These are phyloP conservation scores for Ilex paraguariensis DNA, from an alignment of 305 asterid genomes.

Conservation along the genomic window DNA sequence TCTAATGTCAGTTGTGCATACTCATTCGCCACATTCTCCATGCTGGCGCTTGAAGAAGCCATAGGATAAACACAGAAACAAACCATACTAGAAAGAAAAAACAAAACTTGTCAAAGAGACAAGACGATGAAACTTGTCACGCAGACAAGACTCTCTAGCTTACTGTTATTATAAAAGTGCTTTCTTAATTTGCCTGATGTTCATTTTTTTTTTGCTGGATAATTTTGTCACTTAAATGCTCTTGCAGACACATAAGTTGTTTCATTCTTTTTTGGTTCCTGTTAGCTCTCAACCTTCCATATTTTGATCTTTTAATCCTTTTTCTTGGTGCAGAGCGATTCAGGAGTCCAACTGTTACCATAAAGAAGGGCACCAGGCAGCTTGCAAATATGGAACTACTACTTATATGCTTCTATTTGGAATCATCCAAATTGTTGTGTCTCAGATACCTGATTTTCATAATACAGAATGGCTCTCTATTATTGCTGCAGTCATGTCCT, in stretches of 20 bases:
- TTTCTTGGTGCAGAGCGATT: constrained; percentile 55
- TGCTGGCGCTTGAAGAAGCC: too few relatives aligned
- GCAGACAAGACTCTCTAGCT: too few relatives aligned
- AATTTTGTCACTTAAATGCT: neutral
- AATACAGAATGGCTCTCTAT: constrained; percentile 66
- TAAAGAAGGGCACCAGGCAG: constrained; percentile 46
- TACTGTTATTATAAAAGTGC: too few relatives aligned
- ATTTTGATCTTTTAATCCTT: neutral
- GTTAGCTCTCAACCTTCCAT: neutral
- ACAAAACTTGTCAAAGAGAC: too few relatives aligned
- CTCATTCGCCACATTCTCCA: too few relatives aligned
- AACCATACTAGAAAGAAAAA: too few relatives aligned
- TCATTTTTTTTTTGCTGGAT: too few relatives aligned
- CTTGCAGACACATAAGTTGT: too few relatives aligned
- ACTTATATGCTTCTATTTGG: constrained; percentile 63
- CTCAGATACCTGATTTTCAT: constrained; percentile 72
- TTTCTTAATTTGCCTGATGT: neutral
- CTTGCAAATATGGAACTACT: constrained; percentile 39
- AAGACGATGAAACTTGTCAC: too few relatives aligned
- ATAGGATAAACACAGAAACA: too few relatives aligned
- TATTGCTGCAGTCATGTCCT: constrained; percentile 70
- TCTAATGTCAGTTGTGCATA: too few relatives aligned
- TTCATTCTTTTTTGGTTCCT: too few relatives aligned
- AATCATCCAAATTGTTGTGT: constrained; percentile 44
- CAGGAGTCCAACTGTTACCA: constrained; percentile 74